Base-by-base conservation (phyloP, 495 filamentous ascomycete genomes). In the Aspergillus nanangensis region DNA sequence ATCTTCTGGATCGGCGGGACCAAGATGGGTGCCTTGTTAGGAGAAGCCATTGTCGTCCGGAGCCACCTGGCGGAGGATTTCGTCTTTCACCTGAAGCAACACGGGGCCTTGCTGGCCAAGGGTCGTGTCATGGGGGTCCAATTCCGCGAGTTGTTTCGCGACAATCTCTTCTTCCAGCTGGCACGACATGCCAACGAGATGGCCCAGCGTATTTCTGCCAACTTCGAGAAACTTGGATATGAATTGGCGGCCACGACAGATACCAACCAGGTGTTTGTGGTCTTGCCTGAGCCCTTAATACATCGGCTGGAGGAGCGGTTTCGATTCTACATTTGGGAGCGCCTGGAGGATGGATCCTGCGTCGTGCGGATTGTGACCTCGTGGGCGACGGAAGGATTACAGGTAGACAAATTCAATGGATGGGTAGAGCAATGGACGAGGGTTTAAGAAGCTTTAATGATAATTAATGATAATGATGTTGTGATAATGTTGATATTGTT, bases 1-100 rank as follows among this genome's bases (percentile, higher is more conserved):
- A 67, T 73, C 9, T 73, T 73, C 51, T 73, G 70, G 70, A 66
- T 73, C 23, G 70, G 70, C 10, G 70, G 70, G 0, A 73, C 70
- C 18, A 73, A 73, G 47, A 62, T 62, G 33, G 70, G 70, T 13
- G 67, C 67, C 0, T 41, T 73, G 19, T 55, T 73, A 32, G 70
- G 70, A 7, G 70, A 73, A 41, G 70, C 66, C 0, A 67, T 73
- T 31, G 65, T 73, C 8, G 62, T 73, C 20, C 58, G 58, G 38
- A 61, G 60, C 31, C 25, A 39, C 3, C 40, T 73, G 2, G 59
- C 62, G 0, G 67, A 71, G 15, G 70, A 61, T 19, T 73, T 73
- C 33, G 58, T 60, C 13, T 67, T 71, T 47, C 62, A 73, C 40
- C 53, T 73, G 47, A 73, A 73, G 40, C 70, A 71, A 38, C 66